Conservation (phyloP, 2,329 filamentous ascomycete species). For the Cladosporium sp. region DNA sequence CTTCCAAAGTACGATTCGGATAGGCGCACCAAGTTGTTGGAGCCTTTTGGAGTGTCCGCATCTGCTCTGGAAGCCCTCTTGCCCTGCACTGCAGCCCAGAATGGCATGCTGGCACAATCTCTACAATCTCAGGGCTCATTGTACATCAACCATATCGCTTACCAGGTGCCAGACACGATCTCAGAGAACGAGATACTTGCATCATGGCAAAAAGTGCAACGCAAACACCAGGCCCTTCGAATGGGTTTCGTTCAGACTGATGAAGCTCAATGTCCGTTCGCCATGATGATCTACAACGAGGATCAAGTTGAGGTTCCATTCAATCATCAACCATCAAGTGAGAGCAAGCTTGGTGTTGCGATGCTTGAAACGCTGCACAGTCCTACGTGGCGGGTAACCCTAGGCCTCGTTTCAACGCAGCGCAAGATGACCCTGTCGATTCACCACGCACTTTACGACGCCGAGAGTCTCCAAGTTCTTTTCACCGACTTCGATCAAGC, state of each 20-base stretch:
- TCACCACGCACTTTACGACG: slow-evolving; percentile 85
- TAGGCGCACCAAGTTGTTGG: slow-evolving; percentile 34
- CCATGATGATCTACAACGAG: slow-evolving; percentile 63
- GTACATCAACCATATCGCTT: slow-evolving; percentile 72
- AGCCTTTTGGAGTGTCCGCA: slow-evolving; percentile 7
- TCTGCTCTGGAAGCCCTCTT: slow-evolving; percentile 52
- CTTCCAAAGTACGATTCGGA: slow-evolving; percentile 49
- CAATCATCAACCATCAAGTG: background rate
- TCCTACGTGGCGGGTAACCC: slow-evolving; percentile 60
- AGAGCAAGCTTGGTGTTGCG: slow-evolving; percentile 3
- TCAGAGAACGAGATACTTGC: slow-evolving; percentile 40
- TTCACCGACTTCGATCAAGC: slow-evolving; percentile 54
- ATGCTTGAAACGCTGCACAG: slow-evolving; percentile 46
- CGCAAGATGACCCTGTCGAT: slow-evolving; percentile 49
- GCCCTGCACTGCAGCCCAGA: slow-evolving; percentile 77
- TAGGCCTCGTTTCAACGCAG: slow-evolving; percentile 36
- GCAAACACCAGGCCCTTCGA: slow-evolving; percentile 66
- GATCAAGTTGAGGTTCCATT: slow-evolving; percentile 3
- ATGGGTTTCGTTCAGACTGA: slow-evolving; percentile 67
- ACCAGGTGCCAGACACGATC: slow-evolving; percentile 44
- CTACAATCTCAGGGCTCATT: slow-evolving; percentile 61
- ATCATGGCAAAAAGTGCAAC: slow-evolving; percentile 58
- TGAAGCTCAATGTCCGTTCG: slow-evolving; percentile 60
- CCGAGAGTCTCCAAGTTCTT: slow-evolving; percentile 64
- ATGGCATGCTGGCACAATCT: slow-evolving; percentile 74